A percentile compares a stretch with the other conserved stretches of the same genome.
Conservation (phyloP, 192 early-diverging fungal species). For the Mortierella claussenii region DNA sequence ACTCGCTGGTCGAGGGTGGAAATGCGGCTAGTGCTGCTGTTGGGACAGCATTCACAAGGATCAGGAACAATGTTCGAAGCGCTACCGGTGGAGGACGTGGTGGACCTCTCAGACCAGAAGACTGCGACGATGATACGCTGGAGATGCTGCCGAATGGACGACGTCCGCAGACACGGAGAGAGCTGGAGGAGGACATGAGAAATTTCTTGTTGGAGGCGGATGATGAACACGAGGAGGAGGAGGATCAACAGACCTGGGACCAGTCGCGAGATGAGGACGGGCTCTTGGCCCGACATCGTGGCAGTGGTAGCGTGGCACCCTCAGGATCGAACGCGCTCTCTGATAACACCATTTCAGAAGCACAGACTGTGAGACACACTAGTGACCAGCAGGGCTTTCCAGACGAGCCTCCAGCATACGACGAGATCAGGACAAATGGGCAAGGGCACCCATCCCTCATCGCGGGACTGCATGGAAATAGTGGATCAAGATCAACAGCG, state of each 20-base stretch:
- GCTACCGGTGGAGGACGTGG: slow-evolving; percentile 12
- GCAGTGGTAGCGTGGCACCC: slow-evolving; percentile 1
- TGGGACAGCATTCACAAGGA: slow-evolving; percentile 46
- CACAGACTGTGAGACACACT: too few species aligned
- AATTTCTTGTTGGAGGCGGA: slow-evolving; percentile 47
- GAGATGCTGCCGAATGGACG: slow-evolving; percentile 53
- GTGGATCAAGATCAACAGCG: neutral
- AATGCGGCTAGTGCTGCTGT: slow-evolving; percentile 47
- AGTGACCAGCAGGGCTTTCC: slow-evolving; percentile 12
- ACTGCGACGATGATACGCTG: slow-evolving; percentile 35
- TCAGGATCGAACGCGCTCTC: slow-evolving; percentile 2
- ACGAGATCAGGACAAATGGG: slow-evolving; percentile 29
- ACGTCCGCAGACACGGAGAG: slow-evolving; percentile 35
- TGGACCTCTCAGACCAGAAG: slow-evolving; percentile 13
- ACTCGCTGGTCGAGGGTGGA: slow-evolving; percentile 41
- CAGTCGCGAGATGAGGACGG: slow-evolving; percentile 43
- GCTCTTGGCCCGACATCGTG: slow-evolving; percentile 24
- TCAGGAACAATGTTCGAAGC: slow-evolving; percentile 46
- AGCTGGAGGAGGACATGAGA: slow-evolving; percentile 50
- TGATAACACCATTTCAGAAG: slow-evolving; percentile 3
- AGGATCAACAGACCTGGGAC: slow-evolving; percentile 6
- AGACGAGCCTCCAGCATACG: slow-evolving; percentile 47
- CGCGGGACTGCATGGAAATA: slow-evolving; percentile 21
- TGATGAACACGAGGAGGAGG: slow-evolving; percentile 41
- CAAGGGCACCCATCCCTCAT: slow-evolving; percentile 13